Evolutionary conservation across 202 grass and related monocot genomes (phyloP), one percentile per base, ranked within the genome.

Genomic region (Musa balbisiana): DNA sequence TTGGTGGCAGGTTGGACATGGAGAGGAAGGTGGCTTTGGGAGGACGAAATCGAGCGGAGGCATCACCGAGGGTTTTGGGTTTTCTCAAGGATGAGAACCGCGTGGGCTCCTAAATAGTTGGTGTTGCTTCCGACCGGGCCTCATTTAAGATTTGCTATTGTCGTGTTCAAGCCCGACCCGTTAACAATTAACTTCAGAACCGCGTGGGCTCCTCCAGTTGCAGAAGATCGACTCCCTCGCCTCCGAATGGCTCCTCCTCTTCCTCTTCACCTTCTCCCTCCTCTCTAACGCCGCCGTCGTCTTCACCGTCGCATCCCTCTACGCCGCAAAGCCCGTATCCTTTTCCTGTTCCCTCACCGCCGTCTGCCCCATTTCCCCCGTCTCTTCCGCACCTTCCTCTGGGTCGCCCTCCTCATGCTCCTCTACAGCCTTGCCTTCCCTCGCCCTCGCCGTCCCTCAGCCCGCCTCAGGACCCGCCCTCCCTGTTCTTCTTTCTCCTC

Each of bases 201-300:
- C 3, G 25, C 25, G 25, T 25, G 25, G 25, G 25, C 25, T 97
- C 51, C 84, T 68, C 78, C 88, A 81, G 82, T 55, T 97, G 66
- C 64, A 65, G 27, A 23, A 50, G 50, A n/a, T 64, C 29, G 25
- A 16, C 69, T 10, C 76, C 62, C 19, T 33, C 33, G 56, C 83
- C 53, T 17, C 74, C 10, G 76, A 93, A 54, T 98, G 86, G 80
- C 56, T 84, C 71, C 43, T 74, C 8, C 51, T 93, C 78, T 85
- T 98, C 82, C 94, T 98, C 81, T 93, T 98, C 88, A 89, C 77
- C 79, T 93, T 98, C 83, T 98, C 94, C 52, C 91, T 93, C 67
- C 94, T 98, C 79, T 93, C 94, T 83, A 93, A 88, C 25, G 88
- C 86, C 26, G 86, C 94, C 70, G 85, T 83, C 63, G 91, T 98